A percentile compares a stretch with the other conserved stretches of the same genome.
phyloP scores from a whole-genome alignment of 2,329 filamentous ascomycete species.

The Talaromyces funiculosus region DNA sequence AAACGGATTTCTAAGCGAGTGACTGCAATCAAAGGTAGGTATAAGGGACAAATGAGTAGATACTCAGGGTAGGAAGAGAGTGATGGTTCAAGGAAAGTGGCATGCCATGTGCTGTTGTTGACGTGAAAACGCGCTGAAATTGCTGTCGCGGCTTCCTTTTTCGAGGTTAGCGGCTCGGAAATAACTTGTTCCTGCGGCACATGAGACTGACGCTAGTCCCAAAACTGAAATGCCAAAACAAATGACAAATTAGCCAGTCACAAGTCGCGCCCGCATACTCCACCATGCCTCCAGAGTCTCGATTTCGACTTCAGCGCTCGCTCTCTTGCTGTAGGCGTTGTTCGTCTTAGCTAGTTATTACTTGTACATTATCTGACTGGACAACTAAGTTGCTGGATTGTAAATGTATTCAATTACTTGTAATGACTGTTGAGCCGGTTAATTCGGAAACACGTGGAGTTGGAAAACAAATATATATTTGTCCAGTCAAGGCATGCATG shows the following conservation, averaged over 20 bases:
- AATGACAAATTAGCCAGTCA: conserved; percentile 8
- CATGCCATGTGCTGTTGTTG: conserved; percentile 11
- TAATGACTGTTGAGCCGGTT: neutral
- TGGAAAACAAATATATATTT: neutral
- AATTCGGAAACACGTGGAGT: neutral
- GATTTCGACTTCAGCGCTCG: neutral
- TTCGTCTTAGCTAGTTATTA: neutral
- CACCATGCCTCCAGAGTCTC: neutral
- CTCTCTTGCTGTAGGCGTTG: neutral
- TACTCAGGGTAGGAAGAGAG: neutral
- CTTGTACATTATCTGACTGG: too few species aligned
- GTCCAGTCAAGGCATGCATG: neutral
- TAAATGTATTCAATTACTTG: neutral
- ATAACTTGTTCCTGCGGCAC: conserved; percentile 23
- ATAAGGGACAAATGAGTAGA: neutral
- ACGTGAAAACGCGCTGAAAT: conserved; percentile 14
- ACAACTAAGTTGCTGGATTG: neutral
- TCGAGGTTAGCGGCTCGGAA: conserved; percentile 22
- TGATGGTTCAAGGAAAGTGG: neutral
- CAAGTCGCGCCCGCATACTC: neutral
- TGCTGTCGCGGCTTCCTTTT: conserved; percentile 13
- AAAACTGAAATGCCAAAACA: conserved; percentile 32
- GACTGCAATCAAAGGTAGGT: neutral
- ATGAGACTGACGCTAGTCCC: conserved; percentile 15
- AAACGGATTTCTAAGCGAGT: conserved; percentile 2